Conservation (phyloP, 441 rosid species). For the Omphalea diandra region DNA sequence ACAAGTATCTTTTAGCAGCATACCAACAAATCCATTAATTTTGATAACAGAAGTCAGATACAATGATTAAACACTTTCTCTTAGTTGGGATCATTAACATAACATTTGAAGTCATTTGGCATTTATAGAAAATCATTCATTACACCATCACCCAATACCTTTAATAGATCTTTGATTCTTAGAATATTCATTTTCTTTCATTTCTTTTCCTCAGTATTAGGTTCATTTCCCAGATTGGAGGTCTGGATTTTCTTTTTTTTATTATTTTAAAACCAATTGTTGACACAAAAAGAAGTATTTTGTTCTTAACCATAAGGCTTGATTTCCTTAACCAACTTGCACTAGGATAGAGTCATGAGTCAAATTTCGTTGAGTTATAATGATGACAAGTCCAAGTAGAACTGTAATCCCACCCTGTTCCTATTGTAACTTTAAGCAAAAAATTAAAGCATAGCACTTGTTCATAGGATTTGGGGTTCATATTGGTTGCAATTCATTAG, state of each 20-base stretch:
- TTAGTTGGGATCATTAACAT: constrained; percentile 1
- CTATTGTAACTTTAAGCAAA: not conserved
- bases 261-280: too few species aligned
- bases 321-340: constrained; percentile 9
- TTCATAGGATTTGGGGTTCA: not conserved
- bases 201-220: not conserved
- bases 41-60: not conserved
- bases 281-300: not conserved
- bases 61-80: constrained; percentile 1
- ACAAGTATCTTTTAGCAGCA: constrained; percentile 1
- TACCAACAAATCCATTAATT: constrained; percentile 3
- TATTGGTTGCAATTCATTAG: too few species aligned
- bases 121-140: not conserved
- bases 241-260: not conserved
- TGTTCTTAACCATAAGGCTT: not conserved
- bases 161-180: constrained; percentile 6
- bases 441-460: not conserved
- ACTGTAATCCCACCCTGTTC: not conserved
- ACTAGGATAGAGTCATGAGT: not conserved
- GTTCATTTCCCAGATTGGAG: not conserved
- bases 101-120: constrained; percentile 5
- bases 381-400: not conserved
- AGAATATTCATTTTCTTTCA: not conserved
- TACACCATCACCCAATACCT: not conserved
- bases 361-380: too few species aligned